These are phyloP conservation scores for Eucalyptus urophylla DNA, from an alignment of 345 rosid genomes.

Conservation along the genomic window DNA sequence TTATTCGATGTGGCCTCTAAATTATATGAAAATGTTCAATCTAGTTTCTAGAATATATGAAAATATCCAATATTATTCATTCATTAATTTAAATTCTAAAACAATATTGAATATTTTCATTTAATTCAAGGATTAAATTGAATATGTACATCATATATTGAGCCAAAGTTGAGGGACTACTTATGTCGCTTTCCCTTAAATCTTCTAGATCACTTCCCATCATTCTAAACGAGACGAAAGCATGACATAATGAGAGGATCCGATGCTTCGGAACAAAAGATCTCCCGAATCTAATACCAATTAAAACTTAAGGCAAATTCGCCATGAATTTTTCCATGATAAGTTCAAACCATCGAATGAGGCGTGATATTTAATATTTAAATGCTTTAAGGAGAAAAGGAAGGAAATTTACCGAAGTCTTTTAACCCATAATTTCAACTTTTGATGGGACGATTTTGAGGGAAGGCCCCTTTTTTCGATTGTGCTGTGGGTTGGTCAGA, in stretches of 20 bases:
- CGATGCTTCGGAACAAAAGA: not conserved
- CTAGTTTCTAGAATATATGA: not conserved
- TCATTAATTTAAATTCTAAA: not conserved
- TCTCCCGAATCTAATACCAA: not conserved
- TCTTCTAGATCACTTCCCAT: not conserved
- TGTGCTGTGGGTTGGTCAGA: not conserved
- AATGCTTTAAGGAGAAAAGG: not conserved
- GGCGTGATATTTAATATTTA: not conserved
- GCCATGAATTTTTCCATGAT: not conserved
- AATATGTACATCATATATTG: not conserved
- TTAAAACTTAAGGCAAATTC: not conserved
- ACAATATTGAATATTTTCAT: not conserved
- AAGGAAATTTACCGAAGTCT: not conserved
- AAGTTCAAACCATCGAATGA: not conserved
- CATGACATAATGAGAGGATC: not conserved
- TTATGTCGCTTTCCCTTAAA: no score
- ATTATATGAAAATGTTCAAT: no score
- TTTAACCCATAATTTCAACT: not conserved
- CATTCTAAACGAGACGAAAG: not conserved
- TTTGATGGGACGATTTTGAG: not conserved
- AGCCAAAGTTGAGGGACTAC: no score
- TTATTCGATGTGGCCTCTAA: not conserved
- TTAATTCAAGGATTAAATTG: not conserved
- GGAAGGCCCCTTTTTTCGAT: not conserved
- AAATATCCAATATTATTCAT: no score